Evolutionary conservation across 345 rosid genomes (phyloP).

Genomic region (Mallotus nudiflorus): DNA sequence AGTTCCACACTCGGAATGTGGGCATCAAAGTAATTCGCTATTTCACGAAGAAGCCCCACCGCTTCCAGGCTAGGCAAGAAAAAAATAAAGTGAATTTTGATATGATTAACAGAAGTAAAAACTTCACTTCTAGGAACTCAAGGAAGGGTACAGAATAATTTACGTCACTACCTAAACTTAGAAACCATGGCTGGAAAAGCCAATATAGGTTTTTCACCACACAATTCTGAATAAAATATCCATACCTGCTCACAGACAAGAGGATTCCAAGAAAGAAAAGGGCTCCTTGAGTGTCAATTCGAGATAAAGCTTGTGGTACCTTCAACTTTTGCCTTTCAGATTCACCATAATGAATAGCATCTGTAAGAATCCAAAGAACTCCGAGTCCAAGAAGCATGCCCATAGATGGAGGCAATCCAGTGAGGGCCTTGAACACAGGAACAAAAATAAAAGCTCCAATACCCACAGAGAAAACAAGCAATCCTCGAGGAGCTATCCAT

Average conservation of each 20-base stretch:
- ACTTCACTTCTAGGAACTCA: not conserved
- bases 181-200: too few relatives aligned
- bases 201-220: too few relatives aligned
- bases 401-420: conserved; percentile 96
- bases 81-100: conserved; percentile 4
- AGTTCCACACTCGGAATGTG: conserved; percentile 73
- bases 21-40: conserved; percentile 92
- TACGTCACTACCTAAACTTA: not conserved
- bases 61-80: conserved; percentile 70
- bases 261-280: conserved; percentile 96
- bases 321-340: conserved; percentile 84
- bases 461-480: conserved; percentile 80
- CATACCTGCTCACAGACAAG: conserved; percentile 84
- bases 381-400: conserved; percentile 95
- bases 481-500: conserved; percentile 91
- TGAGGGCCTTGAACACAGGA: conserved; percentile 87
- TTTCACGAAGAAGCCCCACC: conserved; percentile 82
- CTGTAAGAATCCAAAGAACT: conserved; percentile 95
- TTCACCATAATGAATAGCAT: conserved; percentile 94
- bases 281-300: conserved; percentile 90
- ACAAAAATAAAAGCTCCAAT: conserved; percentile 87
- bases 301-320: conserved; percentile 94
- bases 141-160: not conserved
- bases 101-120: not conserved
- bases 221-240: too few relatives aligned